Base-by-base conservation (phyloP, 1,139 yeast species). In the Blastobotrys malaysiensis region DNA sequence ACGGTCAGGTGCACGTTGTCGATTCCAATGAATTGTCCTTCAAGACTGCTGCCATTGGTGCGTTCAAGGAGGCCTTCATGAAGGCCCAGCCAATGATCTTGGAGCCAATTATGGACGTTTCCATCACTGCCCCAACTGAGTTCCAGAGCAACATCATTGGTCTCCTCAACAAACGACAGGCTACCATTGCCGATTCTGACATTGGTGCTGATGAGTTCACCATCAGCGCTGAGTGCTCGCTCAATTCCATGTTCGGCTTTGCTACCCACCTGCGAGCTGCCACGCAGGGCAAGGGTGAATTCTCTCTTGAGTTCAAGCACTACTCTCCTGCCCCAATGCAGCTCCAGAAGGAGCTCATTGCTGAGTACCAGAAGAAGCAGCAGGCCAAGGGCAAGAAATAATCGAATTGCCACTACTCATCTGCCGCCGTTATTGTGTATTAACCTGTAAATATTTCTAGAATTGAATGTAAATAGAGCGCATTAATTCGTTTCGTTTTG, bases 201-300 rank as follows among this genome's bases (percentile, higher is more conserved):
- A 89, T 91, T 69, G 95, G 93, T 36, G 84, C 86, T 54, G 99
- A 95, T 63, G 99, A 95, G 71, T 93, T 95, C 74, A 88, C 96
- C 13, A 83, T 93, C 58, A 82, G 82, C 56, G 96, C 98, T 36
- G 98, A 93, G 71, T 91, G 98, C 75, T 86, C 99, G 13, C 82
- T 95, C 73, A 90, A 90, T 77, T 81, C 89, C 58, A 84, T 95
- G 90, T 95, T 95, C 71, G 99, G 99, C 20, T 89, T 93, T 71
- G 96, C 98, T 11, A 88, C 98, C 13, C 83, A 89, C 22, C 79
- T 95, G 70, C 86, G 99, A 77, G 98, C 99, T 43, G 86, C 88
- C 59, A 93, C 99, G 21, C 99, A 95, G 74, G 99, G 99, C 73
- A 95, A 95, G 73, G 99, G 99, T 65, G 99, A 95, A 74, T 95